Conservation (phyloP, 495 filamentous ascomycete genomes). For the Lasiosphaeria hispida region DNA sequence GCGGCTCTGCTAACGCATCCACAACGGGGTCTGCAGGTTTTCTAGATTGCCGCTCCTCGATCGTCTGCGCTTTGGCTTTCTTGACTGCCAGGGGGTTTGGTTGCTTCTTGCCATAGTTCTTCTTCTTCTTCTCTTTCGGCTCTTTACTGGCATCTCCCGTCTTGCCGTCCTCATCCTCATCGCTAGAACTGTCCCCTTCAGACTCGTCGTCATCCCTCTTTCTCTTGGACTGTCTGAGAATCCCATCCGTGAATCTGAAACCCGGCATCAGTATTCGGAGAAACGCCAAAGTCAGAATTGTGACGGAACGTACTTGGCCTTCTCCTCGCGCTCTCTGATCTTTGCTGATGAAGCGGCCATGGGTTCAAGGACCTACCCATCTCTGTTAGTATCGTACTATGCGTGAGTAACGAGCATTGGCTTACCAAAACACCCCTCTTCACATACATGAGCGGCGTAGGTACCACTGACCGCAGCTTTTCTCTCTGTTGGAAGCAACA, state of each 20-base stretch:
- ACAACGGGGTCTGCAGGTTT: constrained; percentile 15
- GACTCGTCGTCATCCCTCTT: constrained; percentile 53
- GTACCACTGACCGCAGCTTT: constrained; percentile 31
- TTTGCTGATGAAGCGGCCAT: constrained; percentile 66
- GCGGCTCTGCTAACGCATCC: constrained; percentile 19
- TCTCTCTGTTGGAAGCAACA: constrained; percentile 20
- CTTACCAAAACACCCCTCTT: constrained; percentile 80
- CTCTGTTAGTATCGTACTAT: neutral
- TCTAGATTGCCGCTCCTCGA: constrained; percentile 15
- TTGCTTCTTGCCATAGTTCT: constrained; percentile 63
- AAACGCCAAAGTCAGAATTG: neutral
- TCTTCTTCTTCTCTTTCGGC: constrained; percentile 59
- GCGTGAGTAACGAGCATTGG: neutral
- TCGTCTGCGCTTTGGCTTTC: constrained; percentile 51
- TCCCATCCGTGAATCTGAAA: constrained; percentile 29
- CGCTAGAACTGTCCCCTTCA: constrained; percentile 23
- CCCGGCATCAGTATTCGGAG: constrained; percentile 6
- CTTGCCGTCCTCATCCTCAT: constrained; percentile 23
- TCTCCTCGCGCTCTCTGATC: constrained; percentile 66
- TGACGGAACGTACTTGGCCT: constrained; percentile 59
- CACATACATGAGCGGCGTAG: constrained; percentile 65
- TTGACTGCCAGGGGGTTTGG: constrained; percentile 90
- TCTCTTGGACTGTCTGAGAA: constrained; percentile 39
- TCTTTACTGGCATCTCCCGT: constrained; percentile 20
- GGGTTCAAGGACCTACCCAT: constrained; percentile 61